Evolutionary conservation across 108 stramenopile genomes (phyloP).

Genomic region (Aurantiochytrium sp.): DNA sequence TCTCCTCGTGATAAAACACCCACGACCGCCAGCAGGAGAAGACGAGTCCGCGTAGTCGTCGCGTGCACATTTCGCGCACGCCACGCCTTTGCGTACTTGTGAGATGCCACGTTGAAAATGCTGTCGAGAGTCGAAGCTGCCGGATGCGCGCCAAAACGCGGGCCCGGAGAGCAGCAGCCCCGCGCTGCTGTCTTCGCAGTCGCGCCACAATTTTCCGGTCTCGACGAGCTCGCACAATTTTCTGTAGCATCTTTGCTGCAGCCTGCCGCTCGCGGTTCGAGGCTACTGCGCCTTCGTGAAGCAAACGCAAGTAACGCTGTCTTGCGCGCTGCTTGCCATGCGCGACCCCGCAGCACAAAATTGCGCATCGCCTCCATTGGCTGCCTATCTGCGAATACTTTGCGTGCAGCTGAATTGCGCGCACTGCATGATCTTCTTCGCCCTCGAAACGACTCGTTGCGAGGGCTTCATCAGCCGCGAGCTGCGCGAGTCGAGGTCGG

Average conservation of each 20-base stretch:
- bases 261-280: neutral
- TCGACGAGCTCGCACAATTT: neutral
- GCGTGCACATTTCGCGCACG: neutral
- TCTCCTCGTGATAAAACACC: neutral
- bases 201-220: neutral
- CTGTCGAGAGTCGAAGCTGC: neutral
- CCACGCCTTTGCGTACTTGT: neutral
- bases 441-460: too few species aligned
- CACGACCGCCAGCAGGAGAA: neutral
- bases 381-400: neutral
- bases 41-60: neutral
- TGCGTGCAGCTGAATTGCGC: neutral
- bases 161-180: neutral
- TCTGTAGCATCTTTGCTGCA: neutral
- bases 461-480: too few species aligned
- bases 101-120: neutral
- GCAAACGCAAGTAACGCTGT: neutral
- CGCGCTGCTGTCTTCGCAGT: neutral
- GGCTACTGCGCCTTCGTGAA: neutral
- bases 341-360: neutral
- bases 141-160: neutral
- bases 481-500: neutral
- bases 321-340: neutral
- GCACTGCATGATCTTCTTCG: neutral
- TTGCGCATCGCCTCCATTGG: neutral